These are phyloP conservation scores for Penicillium olsonii DNA, from an alignment of 2,329 filamentous ascomycete genomes.

Conservation along the genomic window DNA sequence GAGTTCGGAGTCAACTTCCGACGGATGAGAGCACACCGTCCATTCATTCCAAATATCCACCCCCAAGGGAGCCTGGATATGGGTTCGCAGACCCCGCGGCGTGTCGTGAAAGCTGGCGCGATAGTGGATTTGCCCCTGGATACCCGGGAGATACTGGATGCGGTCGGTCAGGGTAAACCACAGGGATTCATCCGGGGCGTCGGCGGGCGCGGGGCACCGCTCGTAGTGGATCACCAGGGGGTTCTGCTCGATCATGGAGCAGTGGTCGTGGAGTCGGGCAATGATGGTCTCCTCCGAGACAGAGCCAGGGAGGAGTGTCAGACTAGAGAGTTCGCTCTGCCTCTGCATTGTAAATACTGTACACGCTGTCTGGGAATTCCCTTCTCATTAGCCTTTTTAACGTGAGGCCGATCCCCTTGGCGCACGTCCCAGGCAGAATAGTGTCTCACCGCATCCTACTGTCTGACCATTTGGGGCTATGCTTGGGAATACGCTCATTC, in stretches of 20 bases:
- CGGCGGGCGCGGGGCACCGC: constrained; percentile 65
- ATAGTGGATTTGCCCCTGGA: constrained; percentile 69
- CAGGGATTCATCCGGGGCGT: constrained; percentile 68
- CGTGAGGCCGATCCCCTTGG: not conserved
- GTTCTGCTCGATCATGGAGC: constrained; percentile 82
- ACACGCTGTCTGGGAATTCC: not conserved
- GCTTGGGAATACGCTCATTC: not conserved
- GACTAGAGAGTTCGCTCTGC: constrained; percentile 2
- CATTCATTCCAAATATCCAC: constrained; percentile 77
- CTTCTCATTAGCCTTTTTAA: not conserved
- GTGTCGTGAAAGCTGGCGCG: constrained; percentile 78
- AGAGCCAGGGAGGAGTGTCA: constrained; percentile 35
- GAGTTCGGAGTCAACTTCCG: constrained; percentile 64
- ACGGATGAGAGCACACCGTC: constrained; percentile 53
- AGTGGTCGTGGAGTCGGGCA: constrained; percentile 72
- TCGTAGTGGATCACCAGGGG: constrained; percentile 74
- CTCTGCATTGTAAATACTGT: constrained; percentile 8
- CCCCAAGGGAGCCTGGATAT: constrained; percentile 80
- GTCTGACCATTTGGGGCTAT: no score
- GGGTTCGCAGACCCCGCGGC: constrained; percentile 72
- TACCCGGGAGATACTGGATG: constrained; percentile 69
- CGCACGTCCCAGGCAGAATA: not conserved
- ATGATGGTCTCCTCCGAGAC: constrained; percentile 69
- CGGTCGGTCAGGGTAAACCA: constrained; percentile 81
- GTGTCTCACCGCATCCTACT: no score